phyloP scores from a whole-genome alignment of 768 basidiomycete genomes.

The Hygrophorus pudorinus region DNA sequence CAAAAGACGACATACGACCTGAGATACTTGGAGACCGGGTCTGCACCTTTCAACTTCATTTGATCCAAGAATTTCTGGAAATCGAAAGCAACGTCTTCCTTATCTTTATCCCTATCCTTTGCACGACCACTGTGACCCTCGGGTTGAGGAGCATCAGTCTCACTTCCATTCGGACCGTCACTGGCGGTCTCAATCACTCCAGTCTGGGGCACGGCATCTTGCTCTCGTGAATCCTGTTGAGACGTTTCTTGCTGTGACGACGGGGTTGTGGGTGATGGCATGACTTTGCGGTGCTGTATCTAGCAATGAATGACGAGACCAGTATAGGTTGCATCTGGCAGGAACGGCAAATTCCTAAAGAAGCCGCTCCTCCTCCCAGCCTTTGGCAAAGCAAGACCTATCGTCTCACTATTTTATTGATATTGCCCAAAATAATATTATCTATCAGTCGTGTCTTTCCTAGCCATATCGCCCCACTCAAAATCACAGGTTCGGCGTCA shows the following conservation, averaged over 20 bases:
- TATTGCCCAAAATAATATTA: slow-evolving; percentile 70
- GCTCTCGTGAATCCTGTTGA: no score
- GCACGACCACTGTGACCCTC: slow-evolving; percentile 8
- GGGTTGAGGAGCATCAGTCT: slow-evolving; percentile 20
- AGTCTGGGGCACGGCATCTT: no score
- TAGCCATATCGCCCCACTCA: slow-evolving; percentile 84
- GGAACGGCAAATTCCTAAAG: no score
- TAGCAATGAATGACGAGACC: no score
- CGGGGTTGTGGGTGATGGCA: no score
- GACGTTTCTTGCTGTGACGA: no score
- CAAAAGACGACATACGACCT: slow-evolving; percentile 61
- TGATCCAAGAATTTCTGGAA: slow-evolving; percentile 94
- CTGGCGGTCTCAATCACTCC: no score
- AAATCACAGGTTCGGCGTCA: slow-evolving; percentile 36
- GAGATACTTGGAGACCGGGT: slow-evolving; percentile 90
- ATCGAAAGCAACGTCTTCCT: slow-evolving; percentile 58
- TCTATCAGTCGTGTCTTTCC: slow-evolving; percentile 88
- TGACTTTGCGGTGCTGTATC: no score
- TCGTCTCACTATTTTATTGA: slow-evolving; percentile 21
- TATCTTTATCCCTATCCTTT: slow-evolving; percentile 24
- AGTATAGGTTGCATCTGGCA: no score
- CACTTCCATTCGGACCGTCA: slow-evolving; percentile 15
- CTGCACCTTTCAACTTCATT: slow-evolving; percentile 80
- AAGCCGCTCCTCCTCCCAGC: no score
- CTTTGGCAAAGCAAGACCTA: not conserved